Conservation (phyloP, 495 filamentous ascomycete genomes). For the Halenospora varia region DNA sequence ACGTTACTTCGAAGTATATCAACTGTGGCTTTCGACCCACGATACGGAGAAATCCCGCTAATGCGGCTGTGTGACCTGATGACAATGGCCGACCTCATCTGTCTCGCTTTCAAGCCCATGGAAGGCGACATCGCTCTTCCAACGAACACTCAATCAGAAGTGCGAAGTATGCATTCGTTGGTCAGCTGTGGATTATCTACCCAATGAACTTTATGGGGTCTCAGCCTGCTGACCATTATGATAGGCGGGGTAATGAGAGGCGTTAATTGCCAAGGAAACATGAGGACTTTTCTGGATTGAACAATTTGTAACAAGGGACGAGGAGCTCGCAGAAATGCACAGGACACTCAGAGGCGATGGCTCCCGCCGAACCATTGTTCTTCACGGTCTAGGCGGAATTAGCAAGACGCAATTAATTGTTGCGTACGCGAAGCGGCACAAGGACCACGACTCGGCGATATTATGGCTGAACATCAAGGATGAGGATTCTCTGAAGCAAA, state of each 20-base stretch:
- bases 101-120: no score
- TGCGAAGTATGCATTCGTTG: no score
- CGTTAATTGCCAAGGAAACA: no score
- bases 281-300: no score
- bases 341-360: conserved; percentile 14
- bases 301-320: conserved; percentile 1
- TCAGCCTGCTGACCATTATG: no score
- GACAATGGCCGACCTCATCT: no score
- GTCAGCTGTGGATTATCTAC: no score
- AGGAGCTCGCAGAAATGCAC: conserved; percentile 20
- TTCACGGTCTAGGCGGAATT: conserved; percentile 1
- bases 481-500: conserved; percentile 25
- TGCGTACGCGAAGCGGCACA: conserved; percentile 1
- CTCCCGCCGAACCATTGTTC: conserved; percentile 16
- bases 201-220: no score
- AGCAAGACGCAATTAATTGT: conserved; percentile 21
- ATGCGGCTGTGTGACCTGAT: not conserved
- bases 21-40: not conserved
- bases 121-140: no score
- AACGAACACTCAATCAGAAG: no score
- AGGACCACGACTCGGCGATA: not conserved
- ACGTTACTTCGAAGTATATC: not conserved
- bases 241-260: no score
- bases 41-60: not conserved
- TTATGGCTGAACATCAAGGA: conserved; percentile 12